Base-by-base conservation (phyloP, 768 basidiomycete genomes). In the Hypholoma sublateritium region DNA sequence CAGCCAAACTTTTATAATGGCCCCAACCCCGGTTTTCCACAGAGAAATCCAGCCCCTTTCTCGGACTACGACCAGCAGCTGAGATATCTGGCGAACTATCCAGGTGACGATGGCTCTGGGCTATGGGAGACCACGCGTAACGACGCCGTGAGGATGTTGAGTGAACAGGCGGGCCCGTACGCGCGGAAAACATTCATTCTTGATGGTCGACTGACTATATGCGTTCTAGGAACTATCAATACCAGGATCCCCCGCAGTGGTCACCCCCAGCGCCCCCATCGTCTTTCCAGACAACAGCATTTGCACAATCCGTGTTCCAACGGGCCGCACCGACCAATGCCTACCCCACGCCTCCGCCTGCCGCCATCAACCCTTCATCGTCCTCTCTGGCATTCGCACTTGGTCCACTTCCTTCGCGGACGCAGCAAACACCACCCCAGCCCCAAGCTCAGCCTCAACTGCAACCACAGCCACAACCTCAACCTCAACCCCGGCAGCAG, bases 331-430 rank as follows among this genome's bases (percentile, higher is more conserved):
- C 88, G n/a, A 77, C 77, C 16, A 74, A 78, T 3, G 79, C 83
- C 1, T 91, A 91, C 71, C 89, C 88, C 2, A 89, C 89, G 2
- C 87, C 86, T 21, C 86, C 88, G 1, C 84, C 83, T 16, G 86
- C 87, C 1, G 79, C 80, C 12, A 83, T 88, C 39, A 80, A 74
- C 36, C 75, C 79, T n/a, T 82, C 80, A 1, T 88, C 89, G 1
- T 91, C 89, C 14, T 91, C 90, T 12, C 81, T 91, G 55, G 89
- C 90, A 4, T 79, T 78, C 67, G 91, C 91, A 3, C 79, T 93
- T 21, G 88, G 87, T 5, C 53, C 41, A 5, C 59, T 61, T 6
- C 55, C 60, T n/a, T 32, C 37, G 17, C 64, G 60, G 24, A 53
- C 55, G 28, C 61, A 55, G 39, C 60, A 28, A 32, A 42, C 34